A percentile compares a stretch with the other conserved stretches of the same genome.
These are phyloP conservation scores for Hysterangium stoloniferum DNA, from an alignment of 768 basidiomycete species.

Conservation along the genomic window DNA sequence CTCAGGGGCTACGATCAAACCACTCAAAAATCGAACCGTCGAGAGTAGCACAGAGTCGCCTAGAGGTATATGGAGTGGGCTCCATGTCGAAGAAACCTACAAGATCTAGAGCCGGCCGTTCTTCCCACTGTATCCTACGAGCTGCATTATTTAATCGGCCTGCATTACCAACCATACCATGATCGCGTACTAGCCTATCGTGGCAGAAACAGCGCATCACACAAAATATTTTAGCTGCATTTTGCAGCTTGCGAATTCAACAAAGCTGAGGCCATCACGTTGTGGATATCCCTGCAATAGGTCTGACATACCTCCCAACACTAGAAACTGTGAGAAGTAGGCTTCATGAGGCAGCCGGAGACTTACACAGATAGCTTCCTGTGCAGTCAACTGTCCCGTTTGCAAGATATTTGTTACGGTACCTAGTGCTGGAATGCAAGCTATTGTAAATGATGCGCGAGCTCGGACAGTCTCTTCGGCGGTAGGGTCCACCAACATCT, in stretches of 20 bases:
- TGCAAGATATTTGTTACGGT: conserved; percentile 85
- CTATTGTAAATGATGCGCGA: conserved; percentile 62
- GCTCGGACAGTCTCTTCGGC: conserved; percentile 54
- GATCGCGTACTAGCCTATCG: too few relatives aligned
- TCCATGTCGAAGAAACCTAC: conserved; percentile 71
- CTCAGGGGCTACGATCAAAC: conserved; percentile 81
- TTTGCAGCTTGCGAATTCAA: too few relatives aligned
- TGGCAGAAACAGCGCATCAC: too few relatives aligned
- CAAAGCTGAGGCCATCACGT: too few relatives aligned
- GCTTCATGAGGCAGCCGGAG: conserved; percentile 8
- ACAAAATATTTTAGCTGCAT: too few relatives aligned
- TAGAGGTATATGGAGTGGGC: conserved; percentile 85
- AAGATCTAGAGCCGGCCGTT: too few relatives aligned
- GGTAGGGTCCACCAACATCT: conserved; percentile 77
- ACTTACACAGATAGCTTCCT: conserved; percentile 50
- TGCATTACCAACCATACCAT: too few relatives aligned
- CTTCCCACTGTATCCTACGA: too few relatives aligned
- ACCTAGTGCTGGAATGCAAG: conserved; percentile 83
- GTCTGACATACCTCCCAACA: too few relatives aligned
- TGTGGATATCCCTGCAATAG: too few relatives aligned
- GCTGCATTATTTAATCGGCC: too few relatives aligned
- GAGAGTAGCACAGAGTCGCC: conserved; percentile 74
- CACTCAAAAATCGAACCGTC: conserved; percentile 64
- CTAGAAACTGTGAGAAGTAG: too few relatives aligned
- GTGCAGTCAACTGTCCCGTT: conserved; percentile 54